Percentiles rank a stretch among this genome's conserved stretches.
phyloP scores from a whole-genome alignment of 2,329 filamentous ascomycete genomes.

The Thelonectria discophora region DNA sequence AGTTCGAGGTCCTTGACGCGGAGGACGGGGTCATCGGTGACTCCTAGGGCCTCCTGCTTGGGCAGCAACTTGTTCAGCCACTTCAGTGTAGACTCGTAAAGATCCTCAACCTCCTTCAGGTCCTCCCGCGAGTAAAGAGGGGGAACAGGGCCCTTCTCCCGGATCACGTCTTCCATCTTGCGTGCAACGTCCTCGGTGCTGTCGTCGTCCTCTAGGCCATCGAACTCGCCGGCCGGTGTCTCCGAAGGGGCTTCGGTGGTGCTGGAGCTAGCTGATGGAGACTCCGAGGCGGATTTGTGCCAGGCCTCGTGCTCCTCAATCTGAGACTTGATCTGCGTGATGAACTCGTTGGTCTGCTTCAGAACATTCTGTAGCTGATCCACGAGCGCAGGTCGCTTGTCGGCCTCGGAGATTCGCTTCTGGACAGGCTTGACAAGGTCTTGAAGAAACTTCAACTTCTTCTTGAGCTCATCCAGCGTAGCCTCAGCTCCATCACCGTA shows the following conservation, averaged over 20 bases:
- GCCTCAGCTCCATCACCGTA: constrained; percentile 86
- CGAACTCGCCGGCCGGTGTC: constrained; percentile 66
- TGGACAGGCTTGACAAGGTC: constrained; percentile 81
- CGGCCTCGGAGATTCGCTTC: constrained; percentile 76
- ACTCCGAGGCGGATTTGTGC: constrained; percentile 57
- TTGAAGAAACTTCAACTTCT: constrained; percentile 79
- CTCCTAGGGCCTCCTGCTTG: constrained; percentile 74
- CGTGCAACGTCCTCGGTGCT: constrained; percentile 49
- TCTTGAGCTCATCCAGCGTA: constrained; percentile 75
- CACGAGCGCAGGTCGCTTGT: constrained; percentile 75
- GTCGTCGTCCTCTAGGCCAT: constrained; percentile 80
- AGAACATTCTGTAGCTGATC: constrained; percentile 74
- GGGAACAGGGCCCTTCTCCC: constrained; percentile 63
- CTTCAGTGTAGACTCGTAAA: constrained; percentile 67
- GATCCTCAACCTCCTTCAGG: constrained; percentile 69
- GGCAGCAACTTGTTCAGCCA: constrained; percentile 81
- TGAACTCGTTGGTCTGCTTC: constrained; percentile 74
- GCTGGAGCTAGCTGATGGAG: constrained; percentile 58
- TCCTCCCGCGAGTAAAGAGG: constrained; percentile 79
- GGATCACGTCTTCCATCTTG: constrained; percentile 55
- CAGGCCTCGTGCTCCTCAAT: constrained; percentile 74
- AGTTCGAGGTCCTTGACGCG: constrained; percentile 75
- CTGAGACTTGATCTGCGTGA: constrained; percentile 74
- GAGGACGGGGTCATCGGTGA: constrained; percentile 78
- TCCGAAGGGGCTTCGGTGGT: constrained; percentile 54